These are phyloP conservation scores for Schwanniomyces sp. DNA, from an alignment of 805 yeast species.

Conservation along the genomic window DNA sequence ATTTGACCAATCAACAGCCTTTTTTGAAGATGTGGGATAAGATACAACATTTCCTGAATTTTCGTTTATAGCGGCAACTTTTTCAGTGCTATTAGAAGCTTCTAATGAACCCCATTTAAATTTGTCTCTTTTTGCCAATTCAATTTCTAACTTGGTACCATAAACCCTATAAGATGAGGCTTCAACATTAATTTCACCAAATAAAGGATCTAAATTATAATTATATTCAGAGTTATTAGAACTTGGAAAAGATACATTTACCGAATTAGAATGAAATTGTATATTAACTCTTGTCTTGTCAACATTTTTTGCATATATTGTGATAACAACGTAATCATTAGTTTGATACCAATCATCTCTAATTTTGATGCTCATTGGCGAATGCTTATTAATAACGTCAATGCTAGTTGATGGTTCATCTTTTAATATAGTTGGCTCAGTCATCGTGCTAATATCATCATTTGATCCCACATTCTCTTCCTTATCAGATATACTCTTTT, in stretches of 20 bases:
- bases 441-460: not conserved
- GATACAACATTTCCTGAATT: conserved; percentile 11
- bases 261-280: conserved; percentile 32
- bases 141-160: conserved; percentile 73
- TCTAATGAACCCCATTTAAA: conserved; percentile 59
- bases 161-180: conserved; percentile 51
- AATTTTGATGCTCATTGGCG: conserved; percentile 37
- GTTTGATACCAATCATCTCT: conserved; percentile 64
- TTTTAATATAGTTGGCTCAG: not conserved
- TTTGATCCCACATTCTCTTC: conserved; percentile 1
- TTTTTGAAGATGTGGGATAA: conserved; percentile 68
- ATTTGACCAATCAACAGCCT: conserved; percentile 67
- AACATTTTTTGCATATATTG: conserved; percentile 69
- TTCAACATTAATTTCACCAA: conserved; percentile 47
- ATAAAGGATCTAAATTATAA: conserved; percentile 56
- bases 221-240: conserved; percentile 54
- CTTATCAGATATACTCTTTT: conserved; percentile 19
- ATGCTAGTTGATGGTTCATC: conserved; percentile 21
- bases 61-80: conserved; percentile 5
- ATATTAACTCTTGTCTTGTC: conserved; percentile 49
- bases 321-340: conserved; percentile 52
- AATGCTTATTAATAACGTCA: conserved; percentile 36
- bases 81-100: conserved; percentile 14
- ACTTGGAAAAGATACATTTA: conserved; percentile 48
- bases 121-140: conserved; percentile 46